These are phyloP conservation scores for Vigna unguiculata DNA, from an alignment of 306 rosid genomes.

Conservation along the genomic window DNA sequence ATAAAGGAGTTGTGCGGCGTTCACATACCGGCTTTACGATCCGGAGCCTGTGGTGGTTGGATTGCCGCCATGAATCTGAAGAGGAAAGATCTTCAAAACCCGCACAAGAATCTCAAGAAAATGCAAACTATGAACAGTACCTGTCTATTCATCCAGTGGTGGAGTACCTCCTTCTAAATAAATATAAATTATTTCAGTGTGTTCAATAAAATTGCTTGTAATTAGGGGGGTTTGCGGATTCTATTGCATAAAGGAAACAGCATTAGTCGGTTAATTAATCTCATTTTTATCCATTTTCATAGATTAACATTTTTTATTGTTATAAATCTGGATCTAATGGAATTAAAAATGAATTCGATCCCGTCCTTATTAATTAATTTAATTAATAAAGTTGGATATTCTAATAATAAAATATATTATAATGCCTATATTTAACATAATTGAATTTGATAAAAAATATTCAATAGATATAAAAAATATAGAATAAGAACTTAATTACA, in stretches of 20 bases:
- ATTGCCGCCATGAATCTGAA: constrained; percentile 80
- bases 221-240: constrained; percentile 2
- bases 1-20: neutral
- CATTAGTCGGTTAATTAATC: neutral
- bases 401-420: neutral
- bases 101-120: constrained; percentile 49
- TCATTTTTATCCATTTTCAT: neutral
- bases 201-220: neutral
- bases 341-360: neutral
- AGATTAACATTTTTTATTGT: neutral
- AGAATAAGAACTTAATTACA: no score
- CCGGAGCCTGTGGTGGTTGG: constrained; percentile 63
- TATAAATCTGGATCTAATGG: neutral
- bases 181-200: neutral
- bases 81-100: constrained; percentile 53
- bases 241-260: neutral
- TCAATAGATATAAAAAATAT: no score
- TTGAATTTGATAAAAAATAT: neutral
- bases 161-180: neutral
- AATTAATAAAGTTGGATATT: neutral
- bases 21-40: constrained; percentile 69
- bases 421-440: no score
- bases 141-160: constrained; percentile 32
- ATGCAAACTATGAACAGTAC: constrained; percentile 35
- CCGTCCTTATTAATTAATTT: neutral